These are phyloP conservation scores for Isatis lusitanica DNA, from an alignment of 441 rosid species.

Conservation along the genomic window DNA sequence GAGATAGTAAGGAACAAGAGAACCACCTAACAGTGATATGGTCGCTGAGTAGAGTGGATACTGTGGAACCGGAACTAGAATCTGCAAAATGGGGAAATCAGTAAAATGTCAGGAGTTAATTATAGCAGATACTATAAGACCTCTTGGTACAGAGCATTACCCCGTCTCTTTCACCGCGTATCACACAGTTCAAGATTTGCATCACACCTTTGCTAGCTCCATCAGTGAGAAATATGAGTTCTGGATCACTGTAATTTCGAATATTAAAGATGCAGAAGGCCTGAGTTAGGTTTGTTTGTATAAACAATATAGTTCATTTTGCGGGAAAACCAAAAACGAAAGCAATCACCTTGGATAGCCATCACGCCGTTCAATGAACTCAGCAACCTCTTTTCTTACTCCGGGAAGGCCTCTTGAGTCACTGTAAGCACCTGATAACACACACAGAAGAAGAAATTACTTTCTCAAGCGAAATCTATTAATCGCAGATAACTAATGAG, in stretches of 20 bases:
- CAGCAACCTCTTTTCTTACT: slow-evolving; percentile 90
- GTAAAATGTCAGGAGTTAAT: background rate
- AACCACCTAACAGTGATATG: slow-evolving; percentile 82
- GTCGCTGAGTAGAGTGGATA: slow-evolving; percentile 97
- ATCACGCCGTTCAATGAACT: slow-evolving; percentile 88
- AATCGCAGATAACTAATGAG: background rate
- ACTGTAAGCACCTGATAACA: slow-evolving; percentile 81
- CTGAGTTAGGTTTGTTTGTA: slow-evolving; percentile 8
- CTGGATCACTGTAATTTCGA: slow-evolving; percentile 70
- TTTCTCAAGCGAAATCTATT: background rate
- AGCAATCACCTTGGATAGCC: slow-evolving; percentile 85
- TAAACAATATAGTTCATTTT: background rate
- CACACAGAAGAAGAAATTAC: background rate
- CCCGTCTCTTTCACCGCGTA: slow-evolving; percentile 86
- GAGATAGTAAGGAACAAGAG: slow-evolving; percentile 90
- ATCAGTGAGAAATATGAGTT: slow-evolving; percentile 90
- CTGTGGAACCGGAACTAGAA: slow-evolving; percentile 97
- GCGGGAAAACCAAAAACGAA: background rate
- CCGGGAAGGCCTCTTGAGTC: slow-evolving; percentile 94
- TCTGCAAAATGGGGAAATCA: slow-evolving; percentile 41
- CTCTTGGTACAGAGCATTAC: slow-evolving; percentile 44
- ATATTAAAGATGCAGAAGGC: slow-evolving; percentile 25
- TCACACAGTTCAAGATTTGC: slow-evolving; percentile 83
- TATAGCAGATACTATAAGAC: slow-evolving; percentile 17
- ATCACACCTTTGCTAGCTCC: slow-evolving; percentile 99